A percentile compares a stretch with the other conserved stretches of the same genome.
phyloP scores from a whole-genome alignment of 805 yeast genomes.

The Kazachstania psychrophila region DNA sequence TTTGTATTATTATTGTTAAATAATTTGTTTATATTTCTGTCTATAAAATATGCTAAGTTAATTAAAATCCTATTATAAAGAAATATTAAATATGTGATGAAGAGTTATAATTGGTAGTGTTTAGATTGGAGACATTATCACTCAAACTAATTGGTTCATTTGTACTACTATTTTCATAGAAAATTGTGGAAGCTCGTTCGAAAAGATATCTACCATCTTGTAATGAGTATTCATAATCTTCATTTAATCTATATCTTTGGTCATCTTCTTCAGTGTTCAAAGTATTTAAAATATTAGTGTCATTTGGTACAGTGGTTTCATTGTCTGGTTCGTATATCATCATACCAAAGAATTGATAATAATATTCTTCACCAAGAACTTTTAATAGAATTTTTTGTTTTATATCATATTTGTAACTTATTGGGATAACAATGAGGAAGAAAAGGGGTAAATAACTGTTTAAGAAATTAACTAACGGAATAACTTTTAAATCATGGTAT shows the following conservation, averaged over 20 bases:
- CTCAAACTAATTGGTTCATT: not conserved
- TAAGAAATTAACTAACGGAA: constrained; percentile 23
- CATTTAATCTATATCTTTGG: constrained; percentile 33
- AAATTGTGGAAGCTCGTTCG: constrained; percentile 25
- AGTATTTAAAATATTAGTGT: not conserved
- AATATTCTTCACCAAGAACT: constrained; percentile 27
- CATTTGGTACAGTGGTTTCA: not conserved
- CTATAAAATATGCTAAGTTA: too few species aligned
- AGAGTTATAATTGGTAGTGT: too few species aligned
- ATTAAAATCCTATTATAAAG: too few species aligned
- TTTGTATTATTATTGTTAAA: too few species aligned
- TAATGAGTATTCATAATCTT: constrained; percentile 30
- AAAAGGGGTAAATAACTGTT: constrained; percentile 24
- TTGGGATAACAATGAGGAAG: constrained; percentile 18
- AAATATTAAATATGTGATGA: too few species aligned
- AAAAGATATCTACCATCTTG: constrained; percentile 29
- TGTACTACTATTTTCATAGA: constrained; percentile 5
- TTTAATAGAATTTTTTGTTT: constrained; percentile 23
- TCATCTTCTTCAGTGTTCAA: constrained; percentile 2
- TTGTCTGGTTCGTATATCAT: constrained; percentile 22
- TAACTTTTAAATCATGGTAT: constrained; percentile 21
- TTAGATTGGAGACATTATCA: constrained; percentile 1
- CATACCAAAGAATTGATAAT: constrained; percentile 29
- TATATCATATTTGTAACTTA: constrained; percentile 23
- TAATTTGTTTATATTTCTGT: too few species aligned